Conservation (phyloP, 805 yeast genomes). For the Pichia sporocuriosa region DNA sequence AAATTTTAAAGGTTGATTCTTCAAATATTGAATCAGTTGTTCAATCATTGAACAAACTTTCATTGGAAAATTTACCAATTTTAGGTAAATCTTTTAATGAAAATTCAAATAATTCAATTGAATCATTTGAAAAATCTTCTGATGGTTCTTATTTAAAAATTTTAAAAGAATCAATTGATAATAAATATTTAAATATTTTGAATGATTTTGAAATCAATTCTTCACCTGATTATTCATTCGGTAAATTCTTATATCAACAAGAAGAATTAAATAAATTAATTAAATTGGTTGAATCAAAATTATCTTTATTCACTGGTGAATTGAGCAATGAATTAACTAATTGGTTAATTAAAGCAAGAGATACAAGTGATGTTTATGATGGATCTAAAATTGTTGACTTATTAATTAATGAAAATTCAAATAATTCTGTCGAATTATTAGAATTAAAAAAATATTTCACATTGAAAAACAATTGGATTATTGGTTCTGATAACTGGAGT, state of each 20-base stretch:
- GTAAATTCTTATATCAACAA: conserved; percentile 55
- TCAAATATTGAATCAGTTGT: conserved; percentile 38
- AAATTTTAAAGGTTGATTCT: conserved; percentile 38
- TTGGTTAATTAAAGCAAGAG: conserved; percentile 57
- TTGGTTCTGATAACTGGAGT: conserved; percentile 95
- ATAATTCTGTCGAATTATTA: conserved; percentile 39
- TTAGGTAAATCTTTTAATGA: conserved; percentile 42
- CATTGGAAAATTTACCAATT: conserved; percentile 45
- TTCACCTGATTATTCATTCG: conserved; percentile 85
- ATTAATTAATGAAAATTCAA: conserved; percentile 18
- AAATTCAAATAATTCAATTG: conserved; percentile 16
- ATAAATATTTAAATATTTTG: conserved; percentile 41
- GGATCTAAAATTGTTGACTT: conserved; percentile 28
- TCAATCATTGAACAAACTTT: conserved; percentile 44
- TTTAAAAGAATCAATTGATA: conserved; percentile 48
- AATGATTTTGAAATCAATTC: conserved; percentile 51
- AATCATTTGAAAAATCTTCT: conserved; percentile 55
- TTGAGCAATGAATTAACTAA: conserved; percentile 53
- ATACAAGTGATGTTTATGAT: conserved; percentile 27
- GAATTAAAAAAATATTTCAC: conserved; percentile 39
- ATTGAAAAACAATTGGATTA: conserved; percentile 62
- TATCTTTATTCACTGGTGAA: conserved; percentile 39
- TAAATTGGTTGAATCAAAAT: conserved; percentile 38
- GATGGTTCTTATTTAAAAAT: conserved; percentile 67
- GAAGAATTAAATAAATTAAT: conserved; percentile 44